These are phyloP conservation scores for Ogataea naganishii DNA, from an alignment of 805 yeast genomes.

Conservation along the genomic window DNA sequence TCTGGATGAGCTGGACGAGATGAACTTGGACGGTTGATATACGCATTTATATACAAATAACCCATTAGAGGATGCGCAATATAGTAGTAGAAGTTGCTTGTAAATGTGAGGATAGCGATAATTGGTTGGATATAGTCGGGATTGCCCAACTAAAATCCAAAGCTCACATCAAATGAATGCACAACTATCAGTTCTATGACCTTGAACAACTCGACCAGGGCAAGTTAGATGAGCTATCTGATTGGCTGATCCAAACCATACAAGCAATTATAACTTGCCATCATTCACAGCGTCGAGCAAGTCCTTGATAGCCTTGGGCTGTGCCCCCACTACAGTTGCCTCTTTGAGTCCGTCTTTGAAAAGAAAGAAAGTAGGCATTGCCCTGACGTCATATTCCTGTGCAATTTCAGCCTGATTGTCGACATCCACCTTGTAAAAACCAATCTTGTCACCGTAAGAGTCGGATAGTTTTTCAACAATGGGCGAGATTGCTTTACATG, in stretches of 20 bases:
- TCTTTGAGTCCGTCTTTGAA: slow-evolving; percentile 52
- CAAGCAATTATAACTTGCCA: no score
- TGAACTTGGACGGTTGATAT: slow-evolving; percentile 62
- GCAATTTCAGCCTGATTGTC: slow-evolving; percentile 49
- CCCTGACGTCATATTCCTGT: slow-evolving; percentile 41
- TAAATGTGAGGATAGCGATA: no score
- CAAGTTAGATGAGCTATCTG: background rate
- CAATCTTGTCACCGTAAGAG: slow-evolving; percentile 32
- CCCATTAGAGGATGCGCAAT: no score
- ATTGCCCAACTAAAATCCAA: no score
- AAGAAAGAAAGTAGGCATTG: slow-evolving; percentile 64
- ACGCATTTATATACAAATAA: background rate
- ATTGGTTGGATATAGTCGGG: no score
- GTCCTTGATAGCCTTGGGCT: slow-evolving; percentile 28
- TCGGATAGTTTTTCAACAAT: slow-evolving; percentile 72
- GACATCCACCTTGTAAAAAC: slow-evolving; percentile 55
- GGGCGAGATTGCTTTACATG: slow-evolving; percentile 97
- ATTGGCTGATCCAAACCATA: no score
- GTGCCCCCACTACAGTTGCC: slow-evolving; percentile 60
- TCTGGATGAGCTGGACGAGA: slow-evolving; percentile 88
- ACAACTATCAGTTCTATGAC: no score
- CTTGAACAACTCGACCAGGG: no score
- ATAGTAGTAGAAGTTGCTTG: no score
- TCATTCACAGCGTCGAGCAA: slow-evolving; percentile 17
- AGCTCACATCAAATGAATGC: no score